These are phyloP conservation scores for Albugo laibachii DNA, from an alignment of 352 stramenopile species.

Conservation along the genomic window DNA sequence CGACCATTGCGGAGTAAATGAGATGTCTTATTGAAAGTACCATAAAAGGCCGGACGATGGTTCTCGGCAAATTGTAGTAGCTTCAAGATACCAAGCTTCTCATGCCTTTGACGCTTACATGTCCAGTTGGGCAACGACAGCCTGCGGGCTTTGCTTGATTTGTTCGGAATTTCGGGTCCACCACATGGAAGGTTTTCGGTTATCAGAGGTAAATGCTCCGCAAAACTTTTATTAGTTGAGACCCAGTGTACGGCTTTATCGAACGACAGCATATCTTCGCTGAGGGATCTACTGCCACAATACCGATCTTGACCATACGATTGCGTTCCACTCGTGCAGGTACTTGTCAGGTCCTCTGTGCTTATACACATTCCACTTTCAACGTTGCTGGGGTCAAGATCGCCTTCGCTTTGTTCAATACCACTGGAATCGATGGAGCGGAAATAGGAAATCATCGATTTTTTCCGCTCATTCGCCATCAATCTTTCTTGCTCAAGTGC, in stretches of 20 bases:
- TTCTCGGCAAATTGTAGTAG: constrained; percentile 77
- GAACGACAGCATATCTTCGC: no score
- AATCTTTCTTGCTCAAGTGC: constrained; percentile 24
- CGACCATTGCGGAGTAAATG: constrained; percentile 35
- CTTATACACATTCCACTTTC: no score
- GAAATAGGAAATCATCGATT: constrained; percentile 48
- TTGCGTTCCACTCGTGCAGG: no score
- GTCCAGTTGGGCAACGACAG: constrained; percentile 21
- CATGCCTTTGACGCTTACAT: constrained; percentile 22
- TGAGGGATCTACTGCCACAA: no score
- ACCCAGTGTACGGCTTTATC: constrained; percentile 1
- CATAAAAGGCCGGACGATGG: constrained; percentile 53
- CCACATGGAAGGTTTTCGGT: background rate
- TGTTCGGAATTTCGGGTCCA: background rate
- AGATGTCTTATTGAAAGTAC: constrained; percentile 41
- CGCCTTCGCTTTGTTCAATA: no score
- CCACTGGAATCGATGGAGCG: constrained; percentile 14
- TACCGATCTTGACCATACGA: no score
- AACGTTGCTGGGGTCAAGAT: no score
- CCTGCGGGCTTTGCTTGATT: constrained; percentile 1
- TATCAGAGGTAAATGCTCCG: background rate
- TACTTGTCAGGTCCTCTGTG: no score
- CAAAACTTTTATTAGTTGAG: background rate
- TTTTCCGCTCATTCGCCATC: constrained; percentile 29
- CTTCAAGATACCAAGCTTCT: constrained; percentile 59